These are phyloP conservation scores for Erythrophleum ivorense DNA, from an alignment of 331 rosid genomes.

Conservation along the genomic window DNA sequence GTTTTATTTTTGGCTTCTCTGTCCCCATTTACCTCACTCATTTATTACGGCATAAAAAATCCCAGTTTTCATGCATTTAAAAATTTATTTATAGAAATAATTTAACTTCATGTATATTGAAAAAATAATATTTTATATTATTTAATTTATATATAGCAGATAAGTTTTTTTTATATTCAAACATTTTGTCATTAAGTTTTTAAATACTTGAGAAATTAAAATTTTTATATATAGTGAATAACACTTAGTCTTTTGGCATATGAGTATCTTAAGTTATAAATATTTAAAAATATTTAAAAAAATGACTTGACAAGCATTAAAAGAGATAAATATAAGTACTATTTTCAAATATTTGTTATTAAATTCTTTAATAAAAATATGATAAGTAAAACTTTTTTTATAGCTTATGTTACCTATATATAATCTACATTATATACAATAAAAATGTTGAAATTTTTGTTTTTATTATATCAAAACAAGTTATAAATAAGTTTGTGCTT, in stretches of 20 bases:
- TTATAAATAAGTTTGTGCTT: not conserved
- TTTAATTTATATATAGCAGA: too few species aligned
- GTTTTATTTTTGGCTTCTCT: constrained; percentile 28
- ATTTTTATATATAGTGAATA: too few species aligned
- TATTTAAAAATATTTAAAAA: too few species aligned
- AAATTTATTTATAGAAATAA: not conserved
- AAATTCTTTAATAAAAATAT: not conserved
- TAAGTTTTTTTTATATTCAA: not conserved
- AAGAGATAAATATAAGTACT: too few species aligned
- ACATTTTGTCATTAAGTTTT: not conserved
- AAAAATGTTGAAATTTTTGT: not conserved
- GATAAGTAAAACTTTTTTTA: not conserved
- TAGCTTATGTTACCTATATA: too few species aligned
- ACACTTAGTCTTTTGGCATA: too few species aligned
- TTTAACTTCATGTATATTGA: too few species aligned
- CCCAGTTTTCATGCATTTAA: not conserved
- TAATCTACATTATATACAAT: not conserved
- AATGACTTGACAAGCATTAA: not conserved
- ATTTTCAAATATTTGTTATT: not conserved
- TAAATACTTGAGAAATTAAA: not conserved
- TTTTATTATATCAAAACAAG: not conserved
- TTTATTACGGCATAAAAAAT: too few species aligned
- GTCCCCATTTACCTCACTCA: too few species aligned
- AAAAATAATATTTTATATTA: too few species aligned
- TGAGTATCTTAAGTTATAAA: too few species aligned